These are phyloP conservation scores for Monosporascus cannonballus DNA, from an alignment of 2,329 filamentous ascomycete species.

Conservation along the genomic window DNA sequence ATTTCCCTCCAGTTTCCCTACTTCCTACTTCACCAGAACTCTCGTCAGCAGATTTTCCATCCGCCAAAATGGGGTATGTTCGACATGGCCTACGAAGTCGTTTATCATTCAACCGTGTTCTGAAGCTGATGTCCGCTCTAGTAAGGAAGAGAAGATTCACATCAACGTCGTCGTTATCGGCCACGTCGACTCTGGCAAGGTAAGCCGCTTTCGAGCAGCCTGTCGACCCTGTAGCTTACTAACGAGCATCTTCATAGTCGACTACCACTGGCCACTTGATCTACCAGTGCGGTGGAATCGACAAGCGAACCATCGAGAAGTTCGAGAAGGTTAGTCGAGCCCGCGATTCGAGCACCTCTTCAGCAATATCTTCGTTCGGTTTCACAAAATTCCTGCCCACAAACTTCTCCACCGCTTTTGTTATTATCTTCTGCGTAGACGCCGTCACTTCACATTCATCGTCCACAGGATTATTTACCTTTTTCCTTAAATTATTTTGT, in stretches of 20 bases:
- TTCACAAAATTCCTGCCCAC: neutral
- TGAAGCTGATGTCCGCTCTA: conserved; percentile 31
- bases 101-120: neutral
- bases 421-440: no score
- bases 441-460: no score
- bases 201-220: conserved; percentile 16
- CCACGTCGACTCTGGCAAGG: conserved; percentile 98
- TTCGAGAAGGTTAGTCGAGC: conserved; percentile 89
- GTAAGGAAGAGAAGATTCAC: conserved; percentile 94
- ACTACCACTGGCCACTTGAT: conserved; percentile 78
- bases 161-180: conserved; percentile 97
- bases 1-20: conserved; percentile 7
- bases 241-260: conserved; percentile 15
- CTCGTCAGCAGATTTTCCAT: conserved; percentile 10
- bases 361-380: neutral
- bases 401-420: neutral
- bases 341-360: neutral
- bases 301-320: conserved; percentile 99
- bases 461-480: neutral
- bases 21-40: conserved; percentile 9
- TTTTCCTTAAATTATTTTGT: neutral
- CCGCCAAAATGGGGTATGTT: conserved; percentile 34
- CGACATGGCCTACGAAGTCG: neutral
- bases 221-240: conserved; percentile 17
- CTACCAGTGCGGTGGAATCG: conserved; percentile 99